Evolutionary conservation across 2,329 filamentous ascomycete species (phyloP).

Genomic region (Fusarium staphyleae): DNA sequence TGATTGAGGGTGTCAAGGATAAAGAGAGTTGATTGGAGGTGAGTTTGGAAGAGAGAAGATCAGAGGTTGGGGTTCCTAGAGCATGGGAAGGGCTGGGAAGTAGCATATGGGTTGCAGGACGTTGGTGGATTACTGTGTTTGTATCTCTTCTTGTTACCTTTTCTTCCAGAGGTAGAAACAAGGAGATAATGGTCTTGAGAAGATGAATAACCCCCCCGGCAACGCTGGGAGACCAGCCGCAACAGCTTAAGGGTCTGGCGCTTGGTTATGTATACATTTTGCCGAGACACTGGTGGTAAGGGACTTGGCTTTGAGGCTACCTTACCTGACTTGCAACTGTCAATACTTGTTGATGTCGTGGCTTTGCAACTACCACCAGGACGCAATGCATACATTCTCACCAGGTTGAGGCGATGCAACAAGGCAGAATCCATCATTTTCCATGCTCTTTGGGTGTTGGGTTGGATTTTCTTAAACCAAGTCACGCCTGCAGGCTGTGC

Average conservation of each 20-base stretch:
- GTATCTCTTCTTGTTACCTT: not conserved
- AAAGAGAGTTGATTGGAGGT: not conserved
- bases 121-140: constrained; percentile 4
- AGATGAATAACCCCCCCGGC: not conserved
- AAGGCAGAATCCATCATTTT: not conserved
- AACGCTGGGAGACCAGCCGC: not conserved
- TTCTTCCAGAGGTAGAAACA: not conserved
- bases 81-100: not conserved
- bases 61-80: not conserved
- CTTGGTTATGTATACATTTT: constrained; percentile 6
- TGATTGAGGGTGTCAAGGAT: constrained; percentile 63
- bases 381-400: not conserved
- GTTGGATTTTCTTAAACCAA: too few relatives aligned
- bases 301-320: not conserved
- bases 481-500: constrained; percentile 2
- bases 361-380: too few relatives aligned
- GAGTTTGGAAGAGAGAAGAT: not conserved
- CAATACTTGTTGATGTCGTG: too few relatives aligned
- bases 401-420: not conserved
- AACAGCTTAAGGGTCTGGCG: not conserved
- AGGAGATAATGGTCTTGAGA: not conserved
- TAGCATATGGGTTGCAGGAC: not conserved
- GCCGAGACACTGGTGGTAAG: not conserved
- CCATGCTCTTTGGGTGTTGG: too few relatives aligned
- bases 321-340: too few relatives aligned